phyloP scores from a whole-genome alignment of 2,329 filamentous ascomycete species.

The Tolypocladium paradoxum region DNA sequence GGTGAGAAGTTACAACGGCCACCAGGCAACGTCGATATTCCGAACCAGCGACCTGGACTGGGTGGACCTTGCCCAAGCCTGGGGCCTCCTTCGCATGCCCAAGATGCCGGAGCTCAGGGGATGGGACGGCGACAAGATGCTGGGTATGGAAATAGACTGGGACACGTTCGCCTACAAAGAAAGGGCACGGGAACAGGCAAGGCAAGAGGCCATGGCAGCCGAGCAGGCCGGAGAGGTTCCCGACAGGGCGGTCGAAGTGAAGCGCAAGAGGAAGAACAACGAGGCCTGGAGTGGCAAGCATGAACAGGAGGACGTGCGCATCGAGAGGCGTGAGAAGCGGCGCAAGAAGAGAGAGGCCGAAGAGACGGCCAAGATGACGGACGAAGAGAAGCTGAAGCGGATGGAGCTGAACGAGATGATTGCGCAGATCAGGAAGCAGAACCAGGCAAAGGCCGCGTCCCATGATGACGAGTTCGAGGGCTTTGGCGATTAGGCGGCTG shows the following conservation, averaged over 20 bases:
- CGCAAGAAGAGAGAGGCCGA: conserved; percentile 54
- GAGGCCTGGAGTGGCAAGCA: conserved; percentile 64
- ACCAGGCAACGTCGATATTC: conserved; percentile 88
- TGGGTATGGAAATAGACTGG: conserved; percentile 57
- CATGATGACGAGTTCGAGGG: conserved; percentile 47
- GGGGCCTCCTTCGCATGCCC: conserved; percentile 78
- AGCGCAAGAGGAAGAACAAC: conserved; percentile 50
- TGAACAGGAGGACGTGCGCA: conserved; percentile 53
- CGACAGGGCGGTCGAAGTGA: conserved; percentile 29
- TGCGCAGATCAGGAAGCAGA: conserved; percentile 49
- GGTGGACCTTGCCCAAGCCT: conserved; percentile 68
- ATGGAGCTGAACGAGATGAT: conserved; percentile 55
- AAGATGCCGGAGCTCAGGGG: conserved; percentile 84
- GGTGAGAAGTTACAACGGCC: conserved; percentile 84
- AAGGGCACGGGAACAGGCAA: conserved; percentile 55
- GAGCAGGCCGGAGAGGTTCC: conserved; percentile 27
- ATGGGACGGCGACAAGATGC: conserved; percentile 57
- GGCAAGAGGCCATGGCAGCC: conserved; percentile 44
- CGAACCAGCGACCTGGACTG: conserved; percentile 73
- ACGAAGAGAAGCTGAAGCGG: conserved; percentile 54
- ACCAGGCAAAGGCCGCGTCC: conserved; percentile 29
- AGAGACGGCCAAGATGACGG: conserved; percentile 54
- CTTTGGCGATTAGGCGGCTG: conserved; percentile 35
- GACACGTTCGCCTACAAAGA: conserved; percentile 61
- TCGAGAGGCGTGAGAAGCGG: conserved; percentile 53